Evolutionary conservation across 2,329 filamentous ascomycete genomes (phyloP).

Genomic region (Chaetomiaceae sp.): DNA sequence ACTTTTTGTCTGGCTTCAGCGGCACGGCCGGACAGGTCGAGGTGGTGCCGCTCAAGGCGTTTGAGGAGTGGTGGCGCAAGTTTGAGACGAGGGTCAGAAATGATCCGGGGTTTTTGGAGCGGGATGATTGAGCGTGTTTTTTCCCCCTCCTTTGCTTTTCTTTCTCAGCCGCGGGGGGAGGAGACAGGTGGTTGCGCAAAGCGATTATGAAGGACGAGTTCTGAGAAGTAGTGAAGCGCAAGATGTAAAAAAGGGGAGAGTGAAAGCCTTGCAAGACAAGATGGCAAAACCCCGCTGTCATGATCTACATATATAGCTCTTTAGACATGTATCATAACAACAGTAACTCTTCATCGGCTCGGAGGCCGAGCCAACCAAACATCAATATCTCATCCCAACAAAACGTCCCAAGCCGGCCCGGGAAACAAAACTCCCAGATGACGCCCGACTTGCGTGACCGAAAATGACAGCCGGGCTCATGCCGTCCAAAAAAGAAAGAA

Average conservation of each 20-base stretch:
- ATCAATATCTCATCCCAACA: background rate
- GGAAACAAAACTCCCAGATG: background rate
- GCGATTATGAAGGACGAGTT: no score
- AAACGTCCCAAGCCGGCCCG: background rate
- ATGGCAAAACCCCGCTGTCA: no score
- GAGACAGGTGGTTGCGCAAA: no score
- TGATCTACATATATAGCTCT: slow-evolving; percentile 5
- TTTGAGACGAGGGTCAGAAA: slow-evolving; percentile 82
- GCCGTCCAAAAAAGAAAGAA: background rate
- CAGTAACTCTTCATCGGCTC: slow-evolving; percentile 2
- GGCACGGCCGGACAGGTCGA: slow-evolving; percentile 61
- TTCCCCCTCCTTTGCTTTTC: no score
- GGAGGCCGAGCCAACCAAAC: no score
- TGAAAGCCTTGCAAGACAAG: no score
- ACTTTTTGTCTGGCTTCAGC: slow-evolving; percentile 87
- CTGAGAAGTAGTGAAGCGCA: no score
- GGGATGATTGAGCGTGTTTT: slow-evolving; percentile 31
- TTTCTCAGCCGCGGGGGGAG: no score
- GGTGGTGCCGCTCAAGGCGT: slow-evolving; percentile 88
- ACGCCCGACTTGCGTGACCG: background rate
- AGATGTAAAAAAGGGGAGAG: no score
- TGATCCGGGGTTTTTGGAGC: slow-evolving; percentile 86
- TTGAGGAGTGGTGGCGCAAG: slow-evolving; percentile 97
- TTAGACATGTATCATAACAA: slow-evolving; percentile 11
- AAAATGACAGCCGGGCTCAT: slow-evolving; percentile 5